A percentile compares a stretch with the other conserved stretches of the same genome.
These are phyloP conservation scores for Trametes cinnabarina DNA, from an alignment of 768 basidiomycete species.

Conservation along the genomic window DNA sequence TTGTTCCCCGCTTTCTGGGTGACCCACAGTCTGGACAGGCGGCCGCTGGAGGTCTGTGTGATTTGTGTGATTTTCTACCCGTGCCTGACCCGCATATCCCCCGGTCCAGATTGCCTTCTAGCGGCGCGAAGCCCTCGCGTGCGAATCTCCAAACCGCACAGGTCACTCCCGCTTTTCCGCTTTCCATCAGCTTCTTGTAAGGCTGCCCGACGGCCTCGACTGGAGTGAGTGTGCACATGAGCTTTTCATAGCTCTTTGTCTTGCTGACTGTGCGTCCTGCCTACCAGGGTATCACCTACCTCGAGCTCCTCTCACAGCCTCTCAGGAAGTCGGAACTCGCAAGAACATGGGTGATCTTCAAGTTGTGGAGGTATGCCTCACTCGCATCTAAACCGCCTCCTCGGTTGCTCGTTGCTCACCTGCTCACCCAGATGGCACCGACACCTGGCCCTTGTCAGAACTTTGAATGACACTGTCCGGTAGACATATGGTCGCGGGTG, in stretches of 20 bases:
- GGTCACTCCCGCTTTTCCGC: conserved; percentile 32
- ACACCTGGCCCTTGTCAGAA: conserved; percentile 4
- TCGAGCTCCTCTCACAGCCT: conserved; percentile 33
- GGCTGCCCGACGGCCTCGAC: conserved; percentile 38
- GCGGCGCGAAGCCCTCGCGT: conserved; percentile 8
- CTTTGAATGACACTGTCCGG: not conserved
- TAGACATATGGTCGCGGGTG: not conserved
- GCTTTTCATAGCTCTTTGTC: not conserved
- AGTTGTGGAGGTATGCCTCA: conserved; percentile 24
- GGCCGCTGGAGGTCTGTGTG: not conserved
- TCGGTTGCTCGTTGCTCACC: not conserved
- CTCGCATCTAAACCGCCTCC: not conserved
- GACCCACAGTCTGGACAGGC: not conserved
- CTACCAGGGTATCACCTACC: conserved; percentile 13
- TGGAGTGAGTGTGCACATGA: conserved; percentile 23
- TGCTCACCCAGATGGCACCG: conserved; percentile 6
- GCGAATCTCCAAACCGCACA: conserved; percentile 25
- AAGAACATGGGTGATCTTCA: conserved; percentile 26
- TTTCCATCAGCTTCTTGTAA: conserved; percentile 44
- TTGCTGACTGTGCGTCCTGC: not conserved
- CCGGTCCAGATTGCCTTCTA: not conserved
- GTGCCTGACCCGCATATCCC: not conserved
- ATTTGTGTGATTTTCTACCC: not conserved
- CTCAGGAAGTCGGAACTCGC: conserved; percentile 29
- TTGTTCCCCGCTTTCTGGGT: not conserved